These are phyloP conservation scores for Cokeromyces recurvatus DNA, from an alignment of 371 early-diverging fungal species.

Conservation along the genomic window DNA sequence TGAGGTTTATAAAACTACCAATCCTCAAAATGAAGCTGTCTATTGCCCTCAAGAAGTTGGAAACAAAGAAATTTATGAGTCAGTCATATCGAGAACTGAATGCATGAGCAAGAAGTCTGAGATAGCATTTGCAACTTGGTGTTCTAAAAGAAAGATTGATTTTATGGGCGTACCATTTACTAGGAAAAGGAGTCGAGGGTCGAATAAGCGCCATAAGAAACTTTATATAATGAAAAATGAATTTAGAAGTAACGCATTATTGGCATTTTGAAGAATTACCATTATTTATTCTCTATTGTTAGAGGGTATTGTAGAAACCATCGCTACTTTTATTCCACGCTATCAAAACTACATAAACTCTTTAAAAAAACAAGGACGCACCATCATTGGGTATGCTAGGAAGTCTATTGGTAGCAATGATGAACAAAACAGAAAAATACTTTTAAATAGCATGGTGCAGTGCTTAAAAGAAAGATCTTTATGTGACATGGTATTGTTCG, in stretches of 20 bases:
- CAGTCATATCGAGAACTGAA: slow-evolving; percentile 16
- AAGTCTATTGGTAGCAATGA: slow-evolving; percentile 6
- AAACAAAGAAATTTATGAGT: slow-evolving; percentile 17
- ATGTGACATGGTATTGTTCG: slow-evolving; percentile 17
- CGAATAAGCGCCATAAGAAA: slow-evolving; percentile 9
- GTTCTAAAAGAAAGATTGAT: slow-evolving; percentile 16
- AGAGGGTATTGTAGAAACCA: slow-evolving; percentile 9
- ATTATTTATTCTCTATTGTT: slow-evolving; percentile 18
- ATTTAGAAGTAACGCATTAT: slow-evolving; percentile 16
- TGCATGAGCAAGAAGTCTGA: slow-evolving; percentile 17
- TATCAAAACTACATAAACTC: slow-evolving; percentile 14
- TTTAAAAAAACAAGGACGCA: slow-evolving; percentile 16
- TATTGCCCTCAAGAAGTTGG: slow-evolving; percentile 16
- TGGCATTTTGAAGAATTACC: slow-evolving; percentile 8
- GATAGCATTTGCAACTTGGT: slow-evolving; percentile 18
- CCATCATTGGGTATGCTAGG: slow-evolving; percentile 11
- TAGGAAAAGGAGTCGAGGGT: slow-evolving; percentile 15
- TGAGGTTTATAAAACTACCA: slow-evolving; percentile 14
- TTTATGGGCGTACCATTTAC: slow-evolving; percentile 10
- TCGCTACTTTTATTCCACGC: slow-evolving; percentile 12
- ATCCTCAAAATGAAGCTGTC: slow-evolving; percentile 20
- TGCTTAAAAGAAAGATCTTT: slow-evolving; percentile 16
- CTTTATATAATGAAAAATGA: slow-evolving; percentile 17
- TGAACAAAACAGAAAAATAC: slow-evolving; percentile 6
- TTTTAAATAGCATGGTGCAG: slow-evolving; percentile 13